Base-by-base conservation (phyloP, 2,329 filamentous ascomycete genomes). In the Periconia sp. region DNA sequence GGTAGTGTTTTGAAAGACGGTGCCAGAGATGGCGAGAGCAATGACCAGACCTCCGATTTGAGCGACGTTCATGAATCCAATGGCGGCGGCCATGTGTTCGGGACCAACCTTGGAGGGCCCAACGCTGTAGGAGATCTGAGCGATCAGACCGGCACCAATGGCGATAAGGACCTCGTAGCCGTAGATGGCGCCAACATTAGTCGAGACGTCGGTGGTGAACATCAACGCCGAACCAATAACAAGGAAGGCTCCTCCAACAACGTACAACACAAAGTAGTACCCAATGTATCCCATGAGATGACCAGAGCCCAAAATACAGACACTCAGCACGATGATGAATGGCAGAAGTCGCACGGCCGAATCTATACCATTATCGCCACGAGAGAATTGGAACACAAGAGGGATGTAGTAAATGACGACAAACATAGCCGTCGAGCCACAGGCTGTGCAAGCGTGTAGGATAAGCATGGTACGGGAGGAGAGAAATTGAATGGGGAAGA, bases 401-500 rank as follows among this genome's bases (percentile, higher is more conserved):
- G 67, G 66, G 17, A 69, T 59, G 41, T 60, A 65, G 47, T 65
- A 67, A n/a, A 66, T 37, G 2, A 54, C 48, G 2, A 41, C 70
- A 51, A 2, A 77, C 71, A 81, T 69, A 67, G 79, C 0, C 70
- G 73, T 65, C 70, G 20, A 37, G 8, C 44, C 31, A 17, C 46
- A 42, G 1, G 55, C 43, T 17, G 53, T 47, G 5, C 41, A 20
- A 45, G 55, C 23, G 23, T 47, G 58, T 9, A 62, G 55, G 0
- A 62, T 35, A 2, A 62, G 1, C 19, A 58, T 49, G 2, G 49
- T 58, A 17, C 51, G 30, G 20, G 44, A 48, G 15, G 40, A 61
- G 2, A 83, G 62, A 44, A 84, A 76, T 3, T 82, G 71, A 0
- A 75, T 62, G 0, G 82, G 83, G 51, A 85, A 82, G 5, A 84